phyloP scores from a whole-genome alignment of 148 eudicot species.

The Vaccinium myrtillus region DNA sequence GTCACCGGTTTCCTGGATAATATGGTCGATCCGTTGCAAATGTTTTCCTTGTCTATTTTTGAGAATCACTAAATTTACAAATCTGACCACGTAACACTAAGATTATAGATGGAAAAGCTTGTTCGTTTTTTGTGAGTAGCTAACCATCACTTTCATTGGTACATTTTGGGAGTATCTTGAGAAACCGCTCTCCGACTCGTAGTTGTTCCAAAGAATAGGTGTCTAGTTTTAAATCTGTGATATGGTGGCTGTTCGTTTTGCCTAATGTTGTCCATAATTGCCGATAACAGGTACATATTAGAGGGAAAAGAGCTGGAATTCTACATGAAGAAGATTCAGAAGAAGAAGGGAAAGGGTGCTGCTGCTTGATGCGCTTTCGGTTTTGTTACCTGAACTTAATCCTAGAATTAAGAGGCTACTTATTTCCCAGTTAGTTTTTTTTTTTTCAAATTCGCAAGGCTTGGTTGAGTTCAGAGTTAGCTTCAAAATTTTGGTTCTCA shows the following conservation, averaged over 20 bases:
- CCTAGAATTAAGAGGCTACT: background rate
- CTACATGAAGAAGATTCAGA: constrained; percentile 41
- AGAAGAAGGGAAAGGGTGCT: constrained; percentile 43
- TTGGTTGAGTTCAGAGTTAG: background rate
- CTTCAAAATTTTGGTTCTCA: background rate
- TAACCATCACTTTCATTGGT: background rate
- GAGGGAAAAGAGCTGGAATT: constrained; percentile 42
- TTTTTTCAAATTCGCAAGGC: background rate
- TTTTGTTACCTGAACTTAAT: background rate
- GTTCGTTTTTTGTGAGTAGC: background rate
- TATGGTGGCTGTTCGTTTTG: background rate
- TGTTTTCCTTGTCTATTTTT: background rate
- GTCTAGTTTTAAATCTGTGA: background rate
- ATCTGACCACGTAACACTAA: background rate
- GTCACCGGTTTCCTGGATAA: background rate
- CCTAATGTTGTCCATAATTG: background rate
- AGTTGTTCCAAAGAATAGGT: background rate
- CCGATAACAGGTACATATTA: constrained; percentile 24
- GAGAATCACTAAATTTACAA: background rate
- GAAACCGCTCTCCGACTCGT: background rate
- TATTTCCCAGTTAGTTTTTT: background rate
- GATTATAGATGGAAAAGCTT: background rate
- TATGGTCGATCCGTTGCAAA: background rate
- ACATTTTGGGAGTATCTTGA: background rate
- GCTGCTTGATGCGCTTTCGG: constrained; percentile 19